phyloP scores from a whole-genome alignment of 805 yeast genomes.

The Candida silvicultrix region DNA sequence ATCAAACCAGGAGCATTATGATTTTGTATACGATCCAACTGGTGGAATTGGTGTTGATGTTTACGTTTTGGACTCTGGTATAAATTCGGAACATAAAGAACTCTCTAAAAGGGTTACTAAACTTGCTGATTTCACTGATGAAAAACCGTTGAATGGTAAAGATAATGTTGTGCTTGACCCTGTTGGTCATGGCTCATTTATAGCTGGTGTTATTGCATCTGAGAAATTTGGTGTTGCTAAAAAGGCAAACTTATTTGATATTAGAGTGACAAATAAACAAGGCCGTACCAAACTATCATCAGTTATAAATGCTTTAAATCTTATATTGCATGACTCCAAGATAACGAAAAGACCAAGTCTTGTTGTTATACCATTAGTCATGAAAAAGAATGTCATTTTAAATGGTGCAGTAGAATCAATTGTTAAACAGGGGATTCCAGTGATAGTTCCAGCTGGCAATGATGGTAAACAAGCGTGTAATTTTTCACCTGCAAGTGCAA shows the following conservation, averaged over 20 bases:
- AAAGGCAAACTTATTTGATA: conserved; percentile 34
- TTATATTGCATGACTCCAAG: conserved; percentile 22
- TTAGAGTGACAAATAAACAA: conserved; percentile 33
- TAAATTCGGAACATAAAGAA: conserved; percentile 33
- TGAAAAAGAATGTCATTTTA: conserved; percentile 32
- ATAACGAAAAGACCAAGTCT: conserved; percentile 31
- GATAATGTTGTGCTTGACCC: no score
- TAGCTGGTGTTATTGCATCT: conserved; percentile 50
- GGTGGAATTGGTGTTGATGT: conserved; percentile 35
- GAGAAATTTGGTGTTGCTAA: conserved; percentile 49
- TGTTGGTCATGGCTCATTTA: conserved; percentile 53
- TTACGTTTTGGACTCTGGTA: conserved; percentile 34
- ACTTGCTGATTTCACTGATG: conserved; percentile 40
- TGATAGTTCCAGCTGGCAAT: conserved; percentile 48
- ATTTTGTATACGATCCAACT: conserved; percentile 35
- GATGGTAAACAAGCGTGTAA: conserved; percentile 36
- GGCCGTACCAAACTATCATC: conserved; percentile 30
- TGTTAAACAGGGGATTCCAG: conserved; percentile 34
- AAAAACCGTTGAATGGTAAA: conserved; percentile 14
- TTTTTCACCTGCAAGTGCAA: conserved; percentile 42
- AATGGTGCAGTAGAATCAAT: conserved; percentile 40
- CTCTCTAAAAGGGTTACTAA: conserved; percentile 35
- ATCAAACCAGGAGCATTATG: conserved; percentile 21
- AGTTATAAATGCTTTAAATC: conserved; percentile 27
- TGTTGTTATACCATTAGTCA: conserved; percentile 31